Conservation (phyloP, 2,329 filamentous ascomycete genomes). For the Byssoonygena ceratinophila region DNA sequence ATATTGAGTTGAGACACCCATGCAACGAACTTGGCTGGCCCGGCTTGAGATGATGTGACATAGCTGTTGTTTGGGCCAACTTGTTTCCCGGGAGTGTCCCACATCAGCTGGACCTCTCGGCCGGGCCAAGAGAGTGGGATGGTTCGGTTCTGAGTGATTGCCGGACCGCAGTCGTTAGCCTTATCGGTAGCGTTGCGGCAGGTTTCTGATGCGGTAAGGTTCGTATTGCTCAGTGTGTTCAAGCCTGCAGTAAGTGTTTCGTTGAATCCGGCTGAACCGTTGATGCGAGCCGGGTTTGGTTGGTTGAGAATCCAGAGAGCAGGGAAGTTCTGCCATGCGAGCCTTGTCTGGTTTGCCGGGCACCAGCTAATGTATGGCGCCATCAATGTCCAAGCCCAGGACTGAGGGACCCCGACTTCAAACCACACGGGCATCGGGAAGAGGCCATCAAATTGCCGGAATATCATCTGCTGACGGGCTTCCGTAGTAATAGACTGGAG, state of each 20-base stretch:
- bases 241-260: conserved; percentile 45
- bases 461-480: conserved; percentile 72
- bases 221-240: conserved; percentile 28
- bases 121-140: conserved; percentile 65
- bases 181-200: conserved; percentile 46
- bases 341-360: conserved; percentile 58
- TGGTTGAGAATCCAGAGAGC: conserved; percentile 62
- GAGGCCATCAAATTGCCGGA: conserved; percentile 71
- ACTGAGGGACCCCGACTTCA: conserved; percentile 66
- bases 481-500: conserved; percentile 68
- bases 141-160: conserved; percentile 58
- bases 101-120: conserved; percentile 57
- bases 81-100: conserved; percentile 58
- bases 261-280: conserved; percentile 46
- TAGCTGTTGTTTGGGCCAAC: conserved; percentile 79
- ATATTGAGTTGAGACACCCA: conserved; percentile 74
- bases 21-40: conserved; percentile 54
- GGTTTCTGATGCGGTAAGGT: conserved; percentile 37
- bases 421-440: conserved; percentile 80
- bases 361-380: conserved; percentile 73
- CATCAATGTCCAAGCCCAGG: conserved; percentile 72
- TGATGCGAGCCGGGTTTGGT: conserved; percentile 58
- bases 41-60: conserved; percentile 52
- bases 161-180: conserved; percentile 48
- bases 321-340: conserved; percentile 79